Evolutionary conservation across 257 asterid species (phyloP).

Genomic region (Nicotiana noctiflora): DNA sequence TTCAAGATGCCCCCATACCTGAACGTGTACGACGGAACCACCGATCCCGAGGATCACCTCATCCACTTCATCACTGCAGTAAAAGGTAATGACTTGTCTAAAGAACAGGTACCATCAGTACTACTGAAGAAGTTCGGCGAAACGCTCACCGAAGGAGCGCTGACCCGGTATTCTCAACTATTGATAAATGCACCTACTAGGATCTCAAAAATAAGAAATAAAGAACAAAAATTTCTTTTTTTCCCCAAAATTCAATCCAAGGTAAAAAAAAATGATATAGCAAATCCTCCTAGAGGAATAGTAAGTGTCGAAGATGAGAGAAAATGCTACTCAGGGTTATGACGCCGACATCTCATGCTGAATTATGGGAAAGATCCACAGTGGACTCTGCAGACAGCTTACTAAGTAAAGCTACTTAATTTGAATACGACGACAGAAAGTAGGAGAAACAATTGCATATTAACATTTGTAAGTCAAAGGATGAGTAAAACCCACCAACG

Average conservation of each 20-base stretch:
- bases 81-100: too few relatives aligned
- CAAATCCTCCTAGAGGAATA: background rate
- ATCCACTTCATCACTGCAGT: too few relatives aligned
- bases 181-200: background rate
- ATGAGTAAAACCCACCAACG: slow-evolving; percentile 36
- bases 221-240: background rate
- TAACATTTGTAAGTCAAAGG: background rate
- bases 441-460: slow-evolving; percentile 2
- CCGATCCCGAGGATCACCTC: too few relatives aligned
- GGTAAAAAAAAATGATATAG: background rate
- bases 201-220: background rate
- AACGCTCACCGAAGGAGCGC: background rate
- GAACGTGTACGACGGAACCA: too few relatives aligned
- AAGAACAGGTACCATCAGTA: too few relatives aligned
- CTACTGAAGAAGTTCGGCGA: too few relatives aligned
- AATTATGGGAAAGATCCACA: background rate
- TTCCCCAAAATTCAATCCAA: background rate
- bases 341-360: background rate
- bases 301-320: background rate
- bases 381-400: background rate
- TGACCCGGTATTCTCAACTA: too few relatives aligned
- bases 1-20: too few relatives aligned
- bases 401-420: background rate
- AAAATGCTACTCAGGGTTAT: background rate
- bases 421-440: background rate